Base-by-base conservation (phyloP, 116 monocot genomes). In the Trichopus zeylanicus region DNA sequence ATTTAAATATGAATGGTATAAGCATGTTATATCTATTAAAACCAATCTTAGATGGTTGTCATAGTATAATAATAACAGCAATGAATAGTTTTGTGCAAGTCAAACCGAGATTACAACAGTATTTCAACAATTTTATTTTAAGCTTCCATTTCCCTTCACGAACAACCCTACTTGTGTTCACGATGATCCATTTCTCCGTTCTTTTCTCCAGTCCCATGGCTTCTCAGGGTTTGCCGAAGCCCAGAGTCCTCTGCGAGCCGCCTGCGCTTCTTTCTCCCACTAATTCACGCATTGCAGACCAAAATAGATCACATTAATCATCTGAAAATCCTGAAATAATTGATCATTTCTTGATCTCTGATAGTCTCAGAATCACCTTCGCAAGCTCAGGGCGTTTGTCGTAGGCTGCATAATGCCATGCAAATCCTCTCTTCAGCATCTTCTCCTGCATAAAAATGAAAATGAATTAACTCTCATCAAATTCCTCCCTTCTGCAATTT, bases 331-430 rank as follows among this genome's bases (percentile, higher is more conserved):
- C n/a, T 29, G 6, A 18, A 56, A 28, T 30, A 10, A 15, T 24
- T 30, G 20, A 31, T 5, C n/a, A 28, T 10, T 25, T 7, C 21
- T 31, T 8, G 6, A 59, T 22, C 12, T 48, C 4, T 26, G 52
- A 3, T 13, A 38, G 13, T 26, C 26, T 51, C 6, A 13, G 10
- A 65, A 70, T 73, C 22, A 95, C 95, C 55, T 7, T 69, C 20
- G 71, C 84, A 25, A 98, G 68, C 70, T 98, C 75, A 19, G 81
- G 84, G 2, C 87, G 75, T 31, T 78, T 58, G 57, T 98, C 91
- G 33, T 91, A 98, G 51, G 87, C 85, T 28, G 33, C 26, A 46
- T 98, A 98, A 66, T 98, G 97, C 91, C 97, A 98, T 21, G 87
- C 87, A 60, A 57, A 79, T 7, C 91, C 91, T 60, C 26, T 75